Conservation (phyloP, 148 eudicot species). For the Rheum nobile region DNA sequence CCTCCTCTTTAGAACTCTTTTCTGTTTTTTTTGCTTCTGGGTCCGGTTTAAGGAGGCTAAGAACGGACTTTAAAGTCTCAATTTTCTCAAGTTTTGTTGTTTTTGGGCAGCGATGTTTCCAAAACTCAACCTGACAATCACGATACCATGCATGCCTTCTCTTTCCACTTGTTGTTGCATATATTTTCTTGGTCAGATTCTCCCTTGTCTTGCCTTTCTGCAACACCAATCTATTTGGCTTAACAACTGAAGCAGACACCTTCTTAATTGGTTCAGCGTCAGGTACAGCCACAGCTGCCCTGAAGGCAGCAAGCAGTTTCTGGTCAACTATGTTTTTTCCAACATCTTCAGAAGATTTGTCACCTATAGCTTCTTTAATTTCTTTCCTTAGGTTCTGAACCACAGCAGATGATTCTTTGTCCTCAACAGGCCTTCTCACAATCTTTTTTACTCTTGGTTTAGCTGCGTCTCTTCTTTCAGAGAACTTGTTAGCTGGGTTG, state of each 20-base stretch:
- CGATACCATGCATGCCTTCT: slow-evolving; percentile 74
- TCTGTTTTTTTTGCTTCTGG: slow-evolving; percentile 23
- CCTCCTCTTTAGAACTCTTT: slow-evolving; percentile 24
- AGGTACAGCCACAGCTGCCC: slow-evolving; percentile 66
- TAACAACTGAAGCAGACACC: slow-evolving; percentile 36
- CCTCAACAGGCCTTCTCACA: slow-evolving; percentile 57
- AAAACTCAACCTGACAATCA: slow-evolving; percentile 89
- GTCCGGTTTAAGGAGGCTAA: slow-evolving; percentile 42
- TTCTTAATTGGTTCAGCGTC: slow-evolving; percentile 41
- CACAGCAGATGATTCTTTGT: slow-evolving; percentile 50
- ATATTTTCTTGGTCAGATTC: slow-evolving; percentile 80
- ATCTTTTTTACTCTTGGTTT: slow-evolving; percentile 75
- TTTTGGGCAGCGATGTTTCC: slow-evolving; percentile 81
- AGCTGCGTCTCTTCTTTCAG: slow-evolving; percentile 41
- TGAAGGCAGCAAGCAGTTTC: slow-evolving; percentile 77
- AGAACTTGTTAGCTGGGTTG: slow-evolving; percentile 22
- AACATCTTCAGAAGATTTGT: slow-evolving; percentile 43
- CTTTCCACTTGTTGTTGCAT: slow-evolving; percentile 60
- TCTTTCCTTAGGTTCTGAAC: slow-evolving; percentile 71
- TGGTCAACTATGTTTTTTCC: slow-evolving; percentile 63
- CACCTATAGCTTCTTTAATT: slow-evolving; percentile 71
- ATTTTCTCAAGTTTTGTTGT: slow-evolving; percentile 62
- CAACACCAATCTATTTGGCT: slow-evolving; percentile 53
- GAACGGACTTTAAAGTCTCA: slow-evolving; percentile 75
- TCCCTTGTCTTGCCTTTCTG: slow-evolving; percentile 91